These are phyloP conservation scores for Mycena sanguinolenta DNA, from an alignment of 768 basidiomycete species.

Conservation along the genomic window DNA sequence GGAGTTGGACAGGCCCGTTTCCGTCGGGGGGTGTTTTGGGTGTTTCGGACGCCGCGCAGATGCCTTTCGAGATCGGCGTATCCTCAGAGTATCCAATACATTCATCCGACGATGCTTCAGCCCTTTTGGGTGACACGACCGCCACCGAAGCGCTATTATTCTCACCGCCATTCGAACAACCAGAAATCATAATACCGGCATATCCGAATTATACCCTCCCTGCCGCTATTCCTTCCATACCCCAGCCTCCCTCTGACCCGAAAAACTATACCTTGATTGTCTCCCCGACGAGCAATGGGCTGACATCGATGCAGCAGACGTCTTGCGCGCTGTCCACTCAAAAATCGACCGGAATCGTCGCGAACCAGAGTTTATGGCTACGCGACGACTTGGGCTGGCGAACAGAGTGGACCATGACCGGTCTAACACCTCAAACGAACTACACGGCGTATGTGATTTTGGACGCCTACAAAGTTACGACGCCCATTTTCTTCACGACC, in stretches of 20 bases:
- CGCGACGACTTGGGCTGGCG: conserved; percentile 72
- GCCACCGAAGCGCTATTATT: conserved; percentile 80
- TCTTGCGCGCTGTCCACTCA: conserved; percentile 68
- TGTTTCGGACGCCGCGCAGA: conserved; percentile 54
- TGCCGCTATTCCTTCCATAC: conserved; percentile 62
- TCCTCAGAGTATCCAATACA: conserved; percentile 68
- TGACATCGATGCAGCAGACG: conserved; percentile 64
- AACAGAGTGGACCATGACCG: conserved; percentile 74
- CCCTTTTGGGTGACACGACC: conserved; percentile 81
- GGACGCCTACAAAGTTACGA: conserved; percentile 68
- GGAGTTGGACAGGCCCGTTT: conserved; percentile 64
- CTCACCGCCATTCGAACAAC: conserved; percentile 66
- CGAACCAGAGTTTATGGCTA: conserved; percentile 68
- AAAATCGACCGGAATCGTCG: conserved; percentile 52
- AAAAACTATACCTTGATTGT: conserved; percentile 71
- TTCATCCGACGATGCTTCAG: conserved; percentile 54
- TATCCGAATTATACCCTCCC: conserved; percentile 87
- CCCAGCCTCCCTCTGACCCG: conserved; percentile 54
- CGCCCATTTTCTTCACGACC: conserved; percentile 79
- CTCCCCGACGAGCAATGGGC: conserved; percentile 57
- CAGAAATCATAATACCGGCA: conserved; percentile 51
- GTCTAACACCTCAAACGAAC: conserved; percentile 75
- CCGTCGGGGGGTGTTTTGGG: conserved; percentile 65
- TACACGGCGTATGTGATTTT: conserved; percentile 82
- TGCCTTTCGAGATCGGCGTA: conserved; percentile 71